Base-by-base conservation (phyloP, 495 filamentous ascomycete genomes). In the Penicillium verhagenii region DNA sequence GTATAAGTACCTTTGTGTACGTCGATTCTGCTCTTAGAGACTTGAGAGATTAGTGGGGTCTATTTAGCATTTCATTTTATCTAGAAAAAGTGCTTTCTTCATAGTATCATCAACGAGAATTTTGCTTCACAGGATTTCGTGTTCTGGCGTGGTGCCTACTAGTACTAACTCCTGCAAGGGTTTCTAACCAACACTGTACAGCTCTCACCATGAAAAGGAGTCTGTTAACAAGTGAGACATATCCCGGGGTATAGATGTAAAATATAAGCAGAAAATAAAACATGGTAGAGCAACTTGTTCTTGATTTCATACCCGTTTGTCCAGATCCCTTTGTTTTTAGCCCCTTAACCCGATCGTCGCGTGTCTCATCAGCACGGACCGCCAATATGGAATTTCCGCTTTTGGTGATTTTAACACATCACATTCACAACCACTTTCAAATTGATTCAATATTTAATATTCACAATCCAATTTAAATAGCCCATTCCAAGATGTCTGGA, bases 321-420 rank as follows among this genome's bases (percentile, higher is more conserved):
- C 11, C n/a, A 28, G 18, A 35, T 42, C 47, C 39, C 50, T 50
- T 50, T 38, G 37, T 39, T n/a, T n/a, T n/a, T 43, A 23, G 35
- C 53, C 53, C 58, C 50, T 43, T 43, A 21, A 43, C 40, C 57
- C 52, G 49, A 56, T 56, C 35, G n/a, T 38, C 56, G 56, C 57
- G 40, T 47, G 47, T 59, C 57, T 52, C 43, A 54, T n/a, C 24
- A 53, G 58, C 58, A 61, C 58, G 42, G 58, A 56, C 58, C 58
- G 8, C 52, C 25, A 37, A 53, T 50, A 50, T 53, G 21, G 43
- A 13, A 46, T 23, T 31, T 40, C 43, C 28, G 39, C 50, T 53
- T 56, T 53, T 54, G 43, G 38, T 33, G 44, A 38, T 43, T 25
- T 26, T 8, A 7, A 47, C n/a, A 29, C 24, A 29, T 18, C 44